Evolutionary conservation across 805 yeast species (phyloP), one percentile per base, ranked within the genome.

Genomic region (Nakazawaea ambrosiae): DNA sequence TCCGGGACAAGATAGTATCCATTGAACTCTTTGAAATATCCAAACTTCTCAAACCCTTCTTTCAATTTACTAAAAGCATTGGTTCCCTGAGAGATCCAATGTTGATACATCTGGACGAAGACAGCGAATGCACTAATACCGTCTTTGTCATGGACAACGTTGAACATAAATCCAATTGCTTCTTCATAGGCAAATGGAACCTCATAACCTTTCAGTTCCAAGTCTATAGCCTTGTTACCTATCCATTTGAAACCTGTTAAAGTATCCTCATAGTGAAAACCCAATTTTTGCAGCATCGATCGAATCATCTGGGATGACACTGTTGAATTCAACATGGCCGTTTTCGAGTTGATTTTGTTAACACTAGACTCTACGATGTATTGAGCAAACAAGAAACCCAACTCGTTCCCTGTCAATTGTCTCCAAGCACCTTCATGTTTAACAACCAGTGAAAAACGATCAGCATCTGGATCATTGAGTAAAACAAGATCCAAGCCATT

Each of bases 391-490:
- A 92, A 57, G 43, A 75, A 73, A 1, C 97, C 98, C 34, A 90
- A 70, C 54, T 90, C 96, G 57, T 90, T 89, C 3, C 98, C 98
- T 0, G 89, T 80, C 36, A 90, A 60, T 56, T 89, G 97, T 39
- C 57, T 62, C 95, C 96, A 89, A 12, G 50, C 41, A 11, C 65
- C 66, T 41, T 45, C 39, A n/a, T 31, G 37, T 45, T 73, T 76
- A 15, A 83, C 70, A 0, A 95, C 96, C 8, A 75, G 82, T 6
- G 92, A 80, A 52, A 90, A 90, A 42, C 98, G 66, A 56, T 90
- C 98, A 0, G 97, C 98, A 58, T 90, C 98, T 0, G 98, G 98
- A 53, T 90, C 98, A 56, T 82, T 90, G 1, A 96, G 96, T 2
- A 90, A 49, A 2, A 90, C 90, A 22, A 87, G 54, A 18, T 70